Base-by-base conservation (phyloP, 305 asterid species). In the Fraxinus nigra region DNA sequence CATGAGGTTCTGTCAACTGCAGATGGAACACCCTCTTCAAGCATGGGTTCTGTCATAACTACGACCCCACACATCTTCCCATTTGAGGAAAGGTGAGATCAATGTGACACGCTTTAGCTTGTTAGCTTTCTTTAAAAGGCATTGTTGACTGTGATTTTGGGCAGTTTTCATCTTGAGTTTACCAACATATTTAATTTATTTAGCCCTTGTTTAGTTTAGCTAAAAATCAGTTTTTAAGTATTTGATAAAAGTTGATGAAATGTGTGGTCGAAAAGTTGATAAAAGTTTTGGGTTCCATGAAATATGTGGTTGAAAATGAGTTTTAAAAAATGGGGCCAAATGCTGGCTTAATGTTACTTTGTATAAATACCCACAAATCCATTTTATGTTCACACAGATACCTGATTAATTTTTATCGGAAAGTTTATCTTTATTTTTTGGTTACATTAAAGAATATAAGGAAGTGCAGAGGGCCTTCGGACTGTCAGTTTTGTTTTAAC, bases 1-100 rank as follows among this genome's bases (percentile, higher is more conserved):
- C 97, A 90, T 87, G 98, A 91, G 88, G 88, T 86, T 72, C 78
- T 85, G 79, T 90, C 96, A 81, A 89, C 90, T 54, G 84, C 90
- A 65, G 95, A 92, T 85, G 90, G 90, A 76, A 65, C 87, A 59
- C 75, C 90, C 79, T 87, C 92, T 75, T 80, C 94, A 43, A 86
- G 87, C 82, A 79, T 86, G 87, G 91, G 91, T 82, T 94, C 99
- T 61, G 91, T 94, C 76, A 91, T 95, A 83, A 93, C 95, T 75
- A 85, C 92, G 28, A 92, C 90, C 88, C 98, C 99, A 54, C 98
- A 95, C 84, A 91, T 95, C 80, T 95, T 92, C 81, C 98, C 98
- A 69, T 95, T 95, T 80, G 99, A 94, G 80, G 99, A 95, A 89
- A 95, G 99, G 99, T 92, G 85, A 82, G 74, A 72, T 65, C 79